Evolutionary conservation across 345 rosid genomes (phyloP), one percentile per base, ranked within the genome.

Genomic region (Raphanus raphanistrum): DNA sequence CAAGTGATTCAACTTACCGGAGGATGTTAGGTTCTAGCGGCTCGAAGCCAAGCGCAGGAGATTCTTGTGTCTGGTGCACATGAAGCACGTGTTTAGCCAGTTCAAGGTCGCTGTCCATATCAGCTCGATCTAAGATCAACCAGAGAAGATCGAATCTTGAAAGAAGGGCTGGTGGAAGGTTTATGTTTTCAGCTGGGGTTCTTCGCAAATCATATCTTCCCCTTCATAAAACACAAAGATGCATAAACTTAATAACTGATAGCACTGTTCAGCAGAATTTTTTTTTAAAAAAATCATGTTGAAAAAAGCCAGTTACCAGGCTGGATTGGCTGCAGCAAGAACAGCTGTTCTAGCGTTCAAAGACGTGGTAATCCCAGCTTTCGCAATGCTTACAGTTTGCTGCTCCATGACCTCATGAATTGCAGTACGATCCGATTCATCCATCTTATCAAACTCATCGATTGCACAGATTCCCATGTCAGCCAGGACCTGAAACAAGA

Each of bases 381-480:
- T 95, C 5, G 99, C 99, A 78, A 95, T 95, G 88, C 99, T 95
- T 32, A 95, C 98, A 74, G 99, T 95, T 84, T 95, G 99, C 87
- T 92, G 99, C 84, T 92, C 98, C 98, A 92, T 95, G 72, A 95
- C 99, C 81, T 95, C 99, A 73, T 95, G 99, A 70, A 95, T 95
- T 17, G 98, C 92, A 31, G 99, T 92, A 67, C 99, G 94, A 85
- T 95, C 99, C 36, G 92, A 91, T 80, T 95, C 99, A 75, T 95
- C 99, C 99, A 95, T 95, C 88, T 95, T 95, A 83, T 95, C 99
- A 79, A 95, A 95, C 82, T 95, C 99, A 79, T 95, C 99, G 82
- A 95, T 95, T 70, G 99, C 99, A 82, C 99, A 95, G 33, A 95
- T 95, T 72, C 99, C 98, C 99, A 92, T 95, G 81, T 95, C 99